Evolutionary conservation across 371 early-diverging fungal genomes (phyloP).

Genomic region (Mucor saturninus): DNA sequence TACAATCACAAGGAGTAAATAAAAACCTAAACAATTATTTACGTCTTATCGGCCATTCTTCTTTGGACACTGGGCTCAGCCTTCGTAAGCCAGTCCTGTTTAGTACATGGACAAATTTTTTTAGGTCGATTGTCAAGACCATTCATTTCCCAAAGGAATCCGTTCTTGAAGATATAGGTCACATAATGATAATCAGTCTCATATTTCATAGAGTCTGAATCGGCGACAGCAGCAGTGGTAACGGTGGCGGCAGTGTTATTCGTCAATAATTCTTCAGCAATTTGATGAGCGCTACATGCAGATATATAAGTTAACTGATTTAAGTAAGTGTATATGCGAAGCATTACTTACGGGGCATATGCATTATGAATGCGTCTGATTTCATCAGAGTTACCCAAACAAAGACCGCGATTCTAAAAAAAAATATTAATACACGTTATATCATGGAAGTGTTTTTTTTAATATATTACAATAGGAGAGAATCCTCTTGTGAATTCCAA

Average conservation of each 20-base stretch:
- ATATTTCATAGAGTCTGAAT: neutral
- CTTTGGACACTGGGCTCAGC: slow-evolving; percentile 11
- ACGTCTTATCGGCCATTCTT: slow-evolving; percentile 5
- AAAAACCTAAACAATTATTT: no score
- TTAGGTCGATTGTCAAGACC: slow-evolving; percentile 16
- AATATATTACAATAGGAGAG: slow-evolving; percentile 13
- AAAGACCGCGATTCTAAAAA: slow-evolving; percentile 24
- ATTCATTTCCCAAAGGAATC: slow-evolving; percentile 28
- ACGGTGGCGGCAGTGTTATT: neutral
- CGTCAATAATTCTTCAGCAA: neutral
- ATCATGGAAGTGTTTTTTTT: neutral
- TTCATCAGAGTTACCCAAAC: slow-evolving; percentile 7
- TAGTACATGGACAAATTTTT: neutral
- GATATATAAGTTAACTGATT: neutral
- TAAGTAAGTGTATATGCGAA: neutral
- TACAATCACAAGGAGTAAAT: slow-evolving; percentile 1
- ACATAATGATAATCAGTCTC: slow-evolving; percentile 19
- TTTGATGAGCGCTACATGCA: neutral
- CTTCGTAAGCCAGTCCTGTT: slow-evolving; percentile 9
- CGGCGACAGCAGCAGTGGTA: neutral
- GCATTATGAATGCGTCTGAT: slow-evolving; percentile 21
- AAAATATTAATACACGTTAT: neutral
- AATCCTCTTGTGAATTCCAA: slow-evolving; percentile 15
- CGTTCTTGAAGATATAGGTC: slow-evolving; percentile 24
- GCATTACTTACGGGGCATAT: slow-evolving; percentile 15